Evolutionary conservation across 176 grass and related monocot species (phyloP).

Genomic region (Pontederia crassipes): DNA sequence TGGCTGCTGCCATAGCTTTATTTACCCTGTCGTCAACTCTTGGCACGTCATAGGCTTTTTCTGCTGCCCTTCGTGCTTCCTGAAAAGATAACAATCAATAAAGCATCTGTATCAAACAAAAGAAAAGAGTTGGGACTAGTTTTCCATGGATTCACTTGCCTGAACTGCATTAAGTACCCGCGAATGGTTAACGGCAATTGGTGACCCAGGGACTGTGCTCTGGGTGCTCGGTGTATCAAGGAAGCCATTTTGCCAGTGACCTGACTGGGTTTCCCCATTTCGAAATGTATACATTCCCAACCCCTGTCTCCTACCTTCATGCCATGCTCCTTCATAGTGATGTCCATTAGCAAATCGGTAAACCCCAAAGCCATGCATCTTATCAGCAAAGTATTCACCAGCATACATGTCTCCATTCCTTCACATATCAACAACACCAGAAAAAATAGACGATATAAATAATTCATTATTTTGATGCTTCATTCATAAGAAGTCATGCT

Average conservation of each 20-base stretch:
- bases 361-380: conserved; percentile 94
- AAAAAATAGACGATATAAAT: neutral
- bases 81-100: conserved; percentile 14
- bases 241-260: conserved; percentile 88
- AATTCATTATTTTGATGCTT: too few relatives aligned
- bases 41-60: conserved; percentile 66
- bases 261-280: conserved; percentile 89
- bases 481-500: too few relatives aligned
- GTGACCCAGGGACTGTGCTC: conserved; percentile 50
- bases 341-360: conserved; percentile 98
- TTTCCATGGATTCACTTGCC: conserved; percentile 28
- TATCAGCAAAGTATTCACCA: conserved; percentile 95
- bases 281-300: conserved; percentile 97
- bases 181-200: conserved; percentile 76
- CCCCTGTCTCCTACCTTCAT: conserved; percentile 89
- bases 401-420: conserved; percentile 94
- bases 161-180: conserved; percentile 91
- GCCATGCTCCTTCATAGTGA: conserved; percentile 94
- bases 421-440: conserved; percentile 8
- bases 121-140: neutral
- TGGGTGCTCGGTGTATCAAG: conserved; percentile 82
- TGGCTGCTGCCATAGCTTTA: conserved; percentile 63
- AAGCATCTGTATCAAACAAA: neutral
- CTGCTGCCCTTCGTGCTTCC: conserved; percentile 89
- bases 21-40: conserved; percentile 91